A percentile compares a stretch with the other conserved stretches of the same genome.
phyloP scores from a whole-genome alignment of 306 rosid genomes.

The Trifolium pratense region DNA sequence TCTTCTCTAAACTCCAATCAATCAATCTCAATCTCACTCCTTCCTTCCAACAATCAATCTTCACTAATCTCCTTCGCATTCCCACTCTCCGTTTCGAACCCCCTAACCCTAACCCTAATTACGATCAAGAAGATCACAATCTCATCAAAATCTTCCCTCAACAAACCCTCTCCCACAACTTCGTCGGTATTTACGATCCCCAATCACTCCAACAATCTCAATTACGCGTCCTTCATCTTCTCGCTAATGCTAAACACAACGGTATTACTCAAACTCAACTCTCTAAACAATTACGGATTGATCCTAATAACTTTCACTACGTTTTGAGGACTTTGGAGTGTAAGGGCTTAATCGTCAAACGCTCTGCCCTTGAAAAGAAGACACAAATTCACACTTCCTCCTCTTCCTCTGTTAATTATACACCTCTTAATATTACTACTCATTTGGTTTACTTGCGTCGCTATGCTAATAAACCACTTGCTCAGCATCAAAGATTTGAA shows the following conservation, averaged over 20 bases:
- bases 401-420: conserved; percentile 40
- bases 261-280: conserved; percentile 85
- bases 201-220: conserved; percentile 58
- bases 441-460: conserved; percentile 79
- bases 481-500: conserved; percentile 72
- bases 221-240: conserved; percentile 64
- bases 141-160: conserved; percentile 58
- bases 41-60: conserved; percentile 56
- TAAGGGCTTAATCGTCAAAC: conserved; percentile 78
- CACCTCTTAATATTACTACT: conserved; percentile 59
- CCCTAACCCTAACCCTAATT: conserved; percentile 18
- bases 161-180: conserved; percentile 58
- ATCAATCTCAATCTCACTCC: conserved; percentile 27
- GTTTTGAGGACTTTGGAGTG: conserved; percentile 75
- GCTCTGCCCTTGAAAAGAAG: conserved; percentile 69
- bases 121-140: conserved; percentile 43
- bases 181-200: conserved; percentile 73
- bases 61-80: conserved; percentile 64
- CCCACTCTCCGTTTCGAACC: conserved; percentile 67
- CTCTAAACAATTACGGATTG: conserved; percentile 67
- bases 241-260: conserved; percentile 63
- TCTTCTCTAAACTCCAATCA: conserved; percentile 37
- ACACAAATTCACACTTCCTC: conserved; percentile 58
- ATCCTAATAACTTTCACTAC: conserved; percentile 68
- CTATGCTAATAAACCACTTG: conserved; percentile 64